These are phyloP conservation scores for Gracilaria caudata DNA, from an alignment of 23 red algal species.

Conservation along the genomic window DNA sequence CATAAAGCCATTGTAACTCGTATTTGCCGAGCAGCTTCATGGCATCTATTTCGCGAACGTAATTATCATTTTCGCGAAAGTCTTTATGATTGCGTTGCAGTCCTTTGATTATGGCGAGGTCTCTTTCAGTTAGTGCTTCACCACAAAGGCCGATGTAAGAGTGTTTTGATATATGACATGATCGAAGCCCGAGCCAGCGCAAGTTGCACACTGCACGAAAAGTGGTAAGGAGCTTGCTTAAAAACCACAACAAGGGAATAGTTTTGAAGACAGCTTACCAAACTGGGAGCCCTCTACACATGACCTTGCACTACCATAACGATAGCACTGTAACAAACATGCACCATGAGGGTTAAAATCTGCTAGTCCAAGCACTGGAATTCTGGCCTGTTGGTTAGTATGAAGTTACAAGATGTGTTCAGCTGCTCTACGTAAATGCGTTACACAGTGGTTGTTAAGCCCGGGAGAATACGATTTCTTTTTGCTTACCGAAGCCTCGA, in stretches of 20 bases:
- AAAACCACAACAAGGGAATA: neutral
- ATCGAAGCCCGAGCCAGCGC: conserved; percentile 71
- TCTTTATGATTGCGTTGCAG: conserved; percentile 34
- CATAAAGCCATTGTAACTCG: conserved; percentile 67
- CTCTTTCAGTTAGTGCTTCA: conserved; percentile 47
- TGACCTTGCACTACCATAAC: conserved; percentile 47
- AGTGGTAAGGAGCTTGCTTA: neutral
- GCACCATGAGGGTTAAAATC: conserved; percentile 83
- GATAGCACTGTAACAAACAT: conserved; percentile 69
- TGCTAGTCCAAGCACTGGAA: conserved; percentile 73
- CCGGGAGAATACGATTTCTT: neutral
- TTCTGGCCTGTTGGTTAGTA: conserved; percentile 6
- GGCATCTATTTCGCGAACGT: conserved; percentile 26
- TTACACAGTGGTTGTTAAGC: neutral
- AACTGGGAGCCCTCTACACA: conserved; percentile 35
- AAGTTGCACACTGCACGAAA: conserved; percentile 41
- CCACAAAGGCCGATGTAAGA: conserved; percentile 22
- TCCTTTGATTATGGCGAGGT: conserved; percentile 40
- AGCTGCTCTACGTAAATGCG: too few relatives aligned
- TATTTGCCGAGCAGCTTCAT: conserved; percentile 65
- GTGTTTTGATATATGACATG: conserved; percentile 47
- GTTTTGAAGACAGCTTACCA: conserved; percentile 18
- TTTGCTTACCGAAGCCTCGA: conserved; percentile 32
- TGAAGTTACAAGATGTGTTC: too few relatives aligned
- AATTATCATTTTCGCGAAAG: conserved; percentile 13